Evolutionary conservation across 805 yeast species (phyloP), one percentile per base, ranked within the genome.

Genomic region (Suhomyces faveliae): DNA sequence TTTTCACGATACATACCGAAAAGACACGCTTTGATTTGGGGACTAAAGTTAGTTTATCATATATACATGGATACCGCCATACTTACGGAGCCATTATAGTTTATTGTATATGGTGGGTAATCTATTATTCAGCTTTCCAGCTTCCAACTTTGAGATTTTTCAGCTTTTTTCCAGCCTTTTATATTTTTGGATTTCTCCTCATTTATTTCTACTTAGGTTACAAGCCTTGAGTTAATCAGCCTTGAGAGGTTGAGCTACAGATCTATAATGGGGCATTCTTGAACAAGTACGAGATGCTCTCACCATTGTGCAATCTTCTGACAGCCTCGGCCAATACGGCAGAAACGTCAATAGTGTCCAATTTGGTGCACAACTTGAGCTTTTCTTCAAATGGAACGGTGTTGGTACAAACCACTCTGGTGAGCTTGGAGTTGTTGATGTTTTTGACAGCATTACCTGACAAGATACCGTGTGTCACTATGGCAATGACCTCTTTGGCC

Each of bases 241-340:
- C 6, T n/a, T 27, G 5, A n/a, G 15, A 27, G 9, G 13, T 6
- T n/a, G 21, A 19, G 12, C 29, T 25, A 25, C 29, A n/a, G 12
- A 15, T 22, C 35, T 47, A 53, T 42, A 51, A 49, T 8, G 87
- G 86, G 35, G 85, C 85, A 65, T 84, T 78, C 57, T 82, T 84
- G 69, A 87, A 87, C 53, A 87, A 73, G 67, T 84, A 87, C 9
- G 90, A 84, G 49, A 87, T 83, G 67, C 91, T 84, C 70, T 87
- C 95, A 69, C 95, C 95, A 59, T 87, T 85, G 67, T 87, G 95
- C 63, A 87, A 77, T 70, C 95, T 81, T 73, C 95, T 82, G 51
- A 87, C 81, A 52, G 90, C 84, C 68, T 87, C 95, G 24, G 92
- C 92, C 51, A 87, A 70, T 6, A 84, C 87, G 30, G 88, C 80